Conservation (phyloP, 1,284 basidiomycete genomes). For the Apiotrichum brassicae region DNA sequence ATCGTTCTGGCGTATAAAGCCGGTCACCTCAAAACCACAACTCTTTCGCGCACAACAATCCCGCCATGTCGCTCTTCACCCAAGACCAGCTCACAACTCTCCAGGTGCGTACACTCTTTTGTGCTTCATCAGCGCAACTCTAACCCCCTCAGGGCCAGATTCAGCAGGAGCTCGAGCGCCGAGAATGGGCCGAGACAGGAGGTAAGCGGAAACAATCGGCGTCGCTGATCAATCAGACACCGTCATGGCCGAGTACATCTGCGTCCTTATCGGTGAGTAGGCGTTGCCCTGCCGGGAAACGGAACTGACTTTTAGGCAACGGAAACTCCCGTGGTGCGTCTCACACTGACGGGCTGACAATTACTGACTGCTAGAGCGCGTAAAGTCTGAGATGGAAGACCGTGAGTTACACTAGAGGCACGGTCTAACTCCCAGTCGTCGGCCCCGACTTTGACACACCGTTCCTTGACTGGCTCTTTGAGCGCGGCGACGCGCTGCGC, state of each 20-base stretch:
- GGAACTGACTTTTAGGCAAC: slow-evolving; percentile 25
- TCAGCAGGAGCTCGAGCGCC: slow-evolving; percentile 36
- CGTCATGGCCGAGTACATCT: slow-evolving; percentile 45
- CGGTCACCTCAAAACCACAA: too few species aligned
- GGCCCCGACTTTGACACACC: slow-evolving; percentile 31
- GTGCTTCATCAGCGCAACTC: background rate
- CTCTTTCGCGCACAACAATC: too few species aligned
- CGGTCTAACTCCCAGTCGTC: slow-evolving; percentile 19
- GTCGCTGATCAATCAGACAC: slow-evolving; percentile 22
- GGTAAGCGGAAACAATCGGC: slow-evolving; percentile 15
- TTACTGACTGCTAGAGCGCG: slow-evolving; percentile 26
- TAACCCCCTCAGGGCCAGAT: slow-evolving; percentile 27
- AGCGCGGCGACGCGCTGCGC: slow-evolving; percentile 11
- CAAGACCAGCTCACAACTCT: slow-evolving; percentile 4
- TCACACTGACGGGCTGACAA: background rate
- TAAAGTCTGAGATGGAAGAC: slow-evolving; percentile 42
- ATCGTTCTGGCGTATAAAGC: too few species aligned
- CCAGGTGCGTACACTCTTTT: slow-evolving; percentile 2
- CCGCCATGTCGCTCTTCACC: slow-evolving; percentile 8
- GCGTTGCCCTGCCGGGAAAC: background rate
- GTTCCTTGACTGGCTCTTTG: slow-evolving; percentile 43
- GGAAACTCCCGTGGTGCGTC: slow-evolving; percentile 33
- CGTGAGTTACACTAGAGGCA: slow-evolving; percentile 12
- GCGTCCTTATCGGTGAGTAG: slow-evolving; percentile 38
- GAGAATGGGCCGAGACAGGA: slow-evolving; percentile 43